Conservation (phyloP, 2,329 filamentous ascomycete species). For the Colletotrichum limetticola region DNA sequence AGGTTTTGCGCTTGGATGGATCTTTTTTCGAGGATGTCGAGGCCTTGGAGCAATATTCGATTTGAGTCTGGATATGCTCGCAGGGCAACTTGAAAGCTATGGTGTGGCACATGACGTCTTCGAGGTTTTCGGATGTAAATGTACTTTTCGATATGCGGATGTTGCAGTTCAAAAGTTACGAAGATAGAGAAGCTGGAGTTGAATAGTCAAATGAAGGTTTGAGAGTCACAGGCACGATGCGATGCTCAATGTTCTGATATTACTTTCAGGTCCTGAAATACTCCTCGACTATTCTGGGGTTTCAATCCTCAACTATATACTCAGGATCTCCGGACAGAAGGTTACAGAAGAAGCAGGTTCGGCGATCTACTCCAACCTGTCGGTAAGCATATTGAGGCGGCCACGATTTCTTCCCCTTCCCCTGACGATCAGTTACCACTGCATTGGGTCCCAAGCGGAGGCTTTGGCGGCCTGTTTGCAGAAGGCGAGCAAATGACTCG, state of each 20-base stretch:
- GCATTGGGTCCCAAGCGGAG: not conserved
- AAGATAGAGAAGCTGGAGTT: not conserved
- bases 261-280: not conserved
- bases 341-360: not conserved
- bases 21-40: slow-evolving; percentile 41
- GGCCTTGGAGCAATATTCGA: slow-evolving; percentile 57
- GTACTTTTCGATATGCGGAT: not conserved
- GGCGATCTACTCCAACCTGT: not conserved
- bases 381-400: slow-evolving; percentile 4
- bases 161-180: not conserved
- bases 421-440: slow-evolving; percentile 6
- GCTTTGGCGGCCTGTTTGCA: not conserved
- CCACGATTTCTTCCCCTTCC: not conserved
- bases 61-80: slow-evolving; percentile 59
- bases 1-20: slow-evolving; percentile 47
- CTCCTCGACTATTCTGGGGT: not conserved
- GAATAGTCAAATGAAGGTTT: not conserved
- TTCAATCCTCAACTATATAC: not conserved
- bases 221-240: no score
- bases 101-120: slow-evolving; percentile 58
- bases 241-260: not conserved
- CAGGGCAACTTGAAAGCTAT: slow-evolving; percentile 61
- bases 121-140: not conserved
- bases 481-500: not conserved
- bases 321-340: not conserved